phyloP scores from a whole-genome alignment of 1,139 yeast genomes.

The Scheffersomyces illinoinensis region DNA sequence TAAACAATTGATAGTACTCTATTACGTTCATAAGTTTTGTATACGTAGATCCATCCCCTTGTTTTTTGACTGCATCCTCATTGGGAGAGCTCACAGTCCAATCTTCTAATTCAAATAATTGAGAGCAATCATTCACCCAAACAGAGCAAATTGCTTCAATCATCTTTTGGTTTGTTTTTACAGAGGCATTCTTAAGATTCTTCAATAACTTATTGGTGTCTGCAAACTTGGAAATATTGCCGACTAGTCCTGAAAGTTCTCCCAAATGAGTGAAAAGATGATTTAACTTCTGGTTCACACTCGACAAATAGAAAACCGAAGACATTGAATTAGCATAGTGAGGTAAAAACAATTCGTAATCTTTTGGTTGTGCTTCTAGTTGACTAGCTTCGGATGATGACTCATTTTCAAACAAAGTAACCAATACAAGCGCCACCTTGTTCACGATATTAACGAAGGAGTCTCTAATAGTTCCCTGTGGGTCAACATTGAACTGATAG shows the following conservation, averaged over 20 bases:
- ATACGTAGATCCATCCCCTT: conserved; percentile 20
- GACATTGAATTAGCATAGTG: conserved; percentile 45
- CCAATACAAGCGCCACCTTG: conserved; percentile 27
- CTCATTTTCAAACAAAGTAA: conserved; percentile 33
- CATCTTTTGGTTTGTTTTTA: conserved; percentile 38
- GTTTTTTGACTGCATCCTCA: conserved; percentile 7
- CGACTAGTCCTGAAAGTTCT: conserved; percentile 31
- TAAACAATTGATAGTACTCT: conserved; percentile 39
- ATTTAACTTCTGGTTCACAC: conserved; percentile 31
- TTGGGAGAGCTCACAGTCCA: conserved; percentile 32
- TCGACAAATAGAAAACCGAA: conserved; percentile 37
- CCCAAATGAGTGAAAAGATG: conserved; percentile 36
- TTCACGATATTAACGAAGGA: conserved; percentile 28
- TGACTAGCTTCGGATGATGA: conserved; percentile 28
- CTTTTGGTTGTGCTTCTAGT: conserved; percentile 37
- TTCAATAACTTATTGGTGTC: conserved; percentile 44
- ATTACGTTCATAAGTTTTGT: conserved; percentile 46
- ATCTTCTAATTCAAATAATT: conserved; percentile 44
- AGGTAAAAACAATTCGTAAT: conserved; percentile 42
- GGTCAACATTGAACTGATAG: conserved; percentile 28
- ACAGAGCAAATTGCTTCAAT: conserved; percentile 47
- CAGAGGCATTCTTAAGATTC: conserved; percentile 32
- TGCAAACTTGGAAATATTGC: conserved; percentile 31
- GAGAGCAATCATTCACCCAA: conserved; percentile 52
- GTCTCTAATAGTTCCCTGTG: conserved; percentile 29